phyloP scores from a whole-genome alignment of 495 filamentous ascomycete species.

The Hyaloscypha hepaticicola region DNA sequence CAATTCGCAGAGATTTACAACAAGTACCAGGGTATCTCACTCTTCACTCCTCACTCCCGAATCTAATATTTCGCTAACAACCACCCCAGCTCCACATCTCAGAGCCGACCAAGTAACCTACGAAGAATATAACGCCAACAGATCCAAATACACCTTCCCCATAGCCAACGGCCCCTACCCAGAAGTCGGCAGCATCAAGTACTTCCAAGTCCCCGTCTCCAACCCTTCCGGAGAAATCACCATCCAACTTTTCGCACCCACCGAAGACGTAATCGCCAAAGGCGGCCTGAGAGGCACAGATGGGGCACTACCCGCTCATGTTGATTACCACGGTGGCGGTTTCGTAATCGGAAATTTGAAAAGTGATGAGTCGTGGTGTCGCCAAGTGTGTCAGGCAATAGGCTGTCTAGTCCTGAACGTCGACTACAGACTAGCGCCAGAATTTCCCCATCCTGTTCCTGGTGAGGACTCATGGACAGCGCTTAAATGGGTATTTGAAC shows the following conservation, averaged over 20 bases:
- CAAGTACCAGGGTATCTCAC: conserved; percentile 36
- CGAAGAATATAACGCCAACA: conserved; percentile 38
- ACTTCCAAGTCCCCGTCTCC: conserved; percentile 36
- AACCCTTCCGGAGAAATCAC: conserved; percentile 36
- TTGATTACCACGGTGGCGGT: conserved; percentile 67
- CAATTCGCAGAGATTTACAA: conserved; percentile 39
- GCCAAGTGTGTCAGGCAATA: conserved; percentile 47
- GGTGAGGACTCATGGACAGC: conserved; percentile 42
- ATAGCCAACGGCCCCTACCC: conserved; percentile 27
- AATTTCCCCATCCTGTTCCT: conserved; percentile 37
- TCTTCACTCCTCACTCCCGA: neutral
- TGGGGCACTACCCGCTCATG: conserved; percentile 47
- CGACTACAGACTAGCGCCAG: conserved; percentile 42
- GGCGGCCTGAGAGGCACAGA: conserved; percentile 31
- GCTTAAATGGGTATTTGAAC: conserved; percentile 42
- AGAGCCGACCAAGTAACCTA: conserved; percentile 40
- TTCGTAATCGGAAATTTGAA: conserved; percentile 62
- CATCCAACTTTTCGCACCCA: conserved; percentile 38
- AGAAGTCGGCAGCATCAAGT: conserved; percentile 35
- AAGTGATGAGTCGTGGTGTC: conserved; percentile 60
- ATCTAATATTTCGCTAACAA: neutral
- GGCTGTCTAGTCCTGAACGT: conserved; percentile 50
- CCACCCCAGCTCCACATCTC: conserved; percentile 9
- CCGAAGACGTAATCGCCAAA: conserved; percentile 31
- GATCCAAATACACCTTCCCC: conserved; percentile 36